phyloP scores from a whole-genome alignment of 176 grass and related monocot species.

The Carex pumila region DNA sequence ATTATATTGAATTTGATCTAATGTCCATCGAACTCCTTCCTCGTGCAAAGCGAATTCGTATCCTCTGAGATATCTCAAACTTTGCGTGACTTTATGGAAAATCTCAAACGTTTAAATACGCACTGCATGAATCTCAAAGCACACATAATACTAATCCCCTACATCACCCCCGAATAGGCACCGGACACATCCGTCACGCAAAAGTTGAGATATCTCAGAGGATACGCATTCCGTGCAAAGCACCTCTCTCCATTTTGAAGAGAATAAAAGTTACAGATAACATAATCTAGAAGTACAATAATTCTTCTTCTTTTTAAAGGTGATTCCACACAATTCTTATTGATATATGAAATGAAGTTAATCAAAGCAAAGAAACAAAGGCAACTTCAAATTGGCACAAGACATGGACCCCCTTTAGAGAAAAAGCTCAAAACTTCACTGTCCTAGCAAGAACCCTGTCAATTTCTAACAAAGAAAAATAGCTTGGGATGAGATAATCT shows the following conservation, averaged over 20 bases:
- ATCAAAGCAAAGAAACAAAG: not conserved
- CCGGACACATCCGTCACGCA: too few species aligned
- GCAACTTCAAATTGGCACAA: not conserved
- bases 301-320: not conserved
- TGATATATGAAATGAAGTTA: not conserved
- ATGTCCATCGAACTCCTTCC: too few species aligned
- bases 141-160: too few species aligned
- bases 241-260: not conserved
- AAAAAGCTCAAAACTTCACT: not conserved
- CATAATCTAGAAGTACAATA: not conserved
- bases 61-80: too few species aligned
- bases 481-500: not conserved
- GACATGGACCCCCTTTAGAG: not conserved
- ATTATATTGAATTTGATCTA: too few species aligned
- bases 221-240: too few species aligned
- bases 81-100: too few species aligned
- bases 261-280: not conserved
- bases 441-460: not conserved
- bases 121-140: too few species aligned
- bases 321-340: not conserved
- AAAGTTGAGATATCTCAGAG: too few species aligned
- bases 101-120: too few species aligned
- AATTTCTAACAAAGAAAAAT: not conserved
- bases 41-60: too few species aligned
- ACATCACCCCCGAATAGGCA: too few species aligned